phyloP scores from a whole-genome alignment of 331 rosid species.

The Telfairia occidentalis region DNA sequence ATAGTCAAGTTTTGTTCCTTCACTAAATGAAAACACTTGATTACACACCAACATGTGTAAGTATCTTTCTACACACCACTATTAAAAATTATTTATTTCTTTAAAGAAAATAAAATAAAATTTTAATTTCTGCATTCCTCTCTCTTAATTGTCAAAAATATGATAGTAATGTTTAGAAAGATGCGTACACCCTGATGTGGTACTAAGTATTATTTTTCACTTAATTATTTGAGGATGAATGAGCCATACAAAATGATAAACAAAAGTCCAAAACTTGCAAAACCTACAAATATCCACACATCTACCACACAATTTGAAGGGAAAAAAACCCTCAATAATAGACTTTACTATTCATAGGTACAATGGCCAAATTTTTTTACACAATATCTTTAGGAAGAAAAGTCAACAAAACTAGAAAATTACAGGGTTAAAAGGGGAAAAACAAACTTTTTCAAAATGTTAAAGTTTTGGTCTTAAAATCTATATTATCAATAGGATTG shows the following conservation, averaged over 20 bases:
- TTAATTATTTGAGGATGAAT: not conserved
- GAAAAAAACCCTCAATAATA: not conserved
- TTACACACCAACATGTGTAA: too few relatives aligned
- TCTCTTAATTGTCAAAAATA: too few relatives aligned
- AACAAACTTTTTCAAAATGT: not conserved
- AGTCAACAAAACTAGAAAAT: not conserved
- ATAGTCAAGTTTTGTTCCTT: not conserved
- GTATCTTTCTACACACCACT: too few relatives aligned
- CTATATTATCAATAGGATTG: too few relatives aligned
- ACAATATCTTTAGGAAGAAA: not conserved
- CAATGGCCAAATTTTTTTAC: not conserved
- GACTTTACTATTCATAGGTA: not conserved
- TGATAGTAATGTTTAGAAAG: too few relatives aligned
- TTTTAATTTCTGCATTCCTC: too few relatives aligned
- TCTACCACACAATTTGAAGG: not conserved
- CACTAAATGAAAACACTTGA: too few relatives aligned
- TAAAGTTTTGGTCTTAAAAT: too few relatives aligned
- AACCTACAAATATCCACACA: not conserved
- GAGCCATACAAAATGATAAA: not conserved
- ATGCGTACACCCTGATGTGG: too few relatives aligned
- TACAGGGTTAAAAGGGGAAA: not conserved
- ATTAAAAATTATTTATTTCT: too few relatives aligned
- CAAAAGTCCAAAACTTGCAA: not conserved
- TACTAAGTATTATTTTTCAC: too few relatives aligned
- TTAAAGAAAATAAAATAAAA: too few relatives aligned